Evolutionary conservation across 2,329 filamentous ascomycete genomes (phyloP).

Genomic region (Phialophora chinensis): DNA sequence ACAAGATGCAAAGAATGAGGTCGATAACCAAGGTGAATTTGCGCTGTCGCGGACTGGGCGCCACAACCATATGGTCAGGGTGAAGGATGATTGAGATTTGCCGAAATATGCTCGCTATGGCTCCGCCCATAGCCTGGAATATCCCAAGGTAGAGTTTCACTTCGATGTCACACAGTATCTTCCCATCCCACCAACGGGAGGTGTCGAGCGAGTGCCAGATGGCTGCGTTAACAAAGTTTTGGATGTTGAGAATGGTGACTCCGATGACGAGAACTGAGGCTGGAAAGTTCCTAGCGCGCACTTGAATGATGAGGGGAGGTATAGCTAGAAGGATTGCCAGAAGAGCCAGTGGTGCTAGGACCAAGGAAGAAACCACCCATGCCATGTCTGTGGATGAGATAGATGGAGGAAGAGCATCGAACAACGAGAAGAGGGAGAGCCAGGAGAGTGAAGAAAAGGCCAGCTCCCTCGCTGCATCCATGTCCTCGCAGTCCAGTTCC

Average conservation of each 20-base stretch:
- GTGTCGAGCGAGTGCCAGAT: constrained; percentile 68
- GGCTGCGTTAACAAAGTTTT: constrained; percentile 66
- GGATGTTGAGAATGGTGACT: constrained; percentile 62
- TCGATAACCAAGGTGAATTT: constrained; percentile 58
- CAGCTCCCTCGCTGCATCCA: background rate
- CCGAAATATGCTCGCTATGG: constrained; percentile 64
- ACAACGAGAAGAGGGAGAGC: background rate
- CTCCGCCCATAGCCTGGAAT: constrained; percentile 59
- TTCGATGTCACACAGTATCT: constrained; percentile 68
- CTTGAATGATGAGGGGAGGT: constrained; percentile 66
- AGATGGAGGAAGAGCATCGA: background rate
- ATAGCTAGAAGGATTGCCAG: constrained; percentile 29
- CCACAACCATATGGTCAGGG: constrained; percentile 60
- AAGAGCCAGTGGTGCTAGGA: constrained; percentile 26
- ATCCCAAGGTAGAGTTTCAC: constrained; percentile 63
- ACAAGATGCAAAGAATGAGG: constrained; percentile 60
- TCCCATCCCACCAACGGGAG: constrained; percentile 62
- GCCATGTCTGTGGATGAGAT: constrained; percentile 10
- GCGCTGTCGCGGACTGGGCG: constrained; percentile 56
- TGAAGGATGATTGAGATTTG: constrained; percentile 66
- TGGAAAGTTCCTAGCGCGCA: constrained; percentile 65
- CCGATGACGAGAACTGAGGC: constrained; percentile 63
- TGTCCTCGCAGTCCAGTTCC: background rate
- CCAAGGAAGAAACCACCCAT: constrained; percentile 15
- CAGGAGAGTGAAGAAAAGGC: background rate